phyloP scores from a whole-genome alignment of 495 filamentous ascomycete genomes.

The Cladorrhinum samala region DNA sequence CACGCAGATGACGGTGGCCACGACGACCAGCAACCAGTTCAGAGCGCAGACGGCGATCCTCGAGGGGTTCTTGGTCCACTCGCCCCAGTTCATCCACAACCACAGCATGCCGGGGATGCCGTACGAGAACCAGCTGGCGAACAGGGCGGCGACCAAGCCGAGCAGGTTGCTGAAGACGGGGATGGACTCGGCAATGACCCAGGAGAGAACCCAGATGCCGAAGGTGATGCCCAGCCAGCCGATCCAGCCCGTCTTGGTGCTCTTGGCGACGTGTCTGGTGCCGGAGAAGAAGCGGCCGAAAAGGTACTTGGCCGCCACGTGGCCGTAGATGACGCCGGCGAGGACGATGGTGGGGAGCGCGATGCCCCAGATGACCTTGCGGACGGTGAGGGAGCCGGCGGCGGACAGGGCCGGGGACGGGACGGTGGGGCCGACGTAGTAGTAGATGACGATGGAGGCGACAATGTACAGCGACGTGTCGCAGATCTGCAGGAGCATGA shows the following conservation, averaged over 20 bases:
- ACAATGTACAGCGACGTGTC: conserved; percentile 17
- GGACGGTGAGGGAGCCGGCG: conserved; percentile 16
- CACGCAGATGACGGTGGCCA: conserved; percentile 6
- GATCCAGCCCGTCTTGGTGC: conserved; percentile 3
- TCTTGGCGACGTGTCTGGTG: conserved; percentile 14
- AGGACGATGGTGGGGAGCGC: conserved; percentile 61
- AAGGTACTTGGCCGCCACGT: conserved; percentile 43
- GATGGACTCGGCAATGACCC: conserved; percentile 54
- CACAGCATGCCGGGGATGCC: conserved; percentile 47
- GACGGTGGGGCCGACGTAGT: conserved; percentile 53
- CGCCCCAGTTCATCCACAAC: conserved; percentile 46
- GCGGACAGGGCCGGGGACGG: conserved; percentile 24
- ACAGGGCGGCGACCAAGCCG: conserved; percentile 36
- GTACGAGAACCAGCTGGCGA: conserved; percentile 48
- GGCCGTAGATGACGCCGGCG: conserved; percentile 58
- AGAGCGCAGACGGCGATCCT: conserved; percentile 1
- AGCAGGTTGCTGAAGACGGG: conserved; percentile 55
- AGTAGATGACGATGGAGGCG: conserved; percentile 45
- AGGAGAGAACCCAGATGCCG: conserved; percentile 50
- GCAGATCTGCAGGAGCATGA: conserved; percentile 13
- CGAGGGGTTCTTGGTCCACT: conserved; percentile 23
- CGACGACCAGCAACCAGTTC: conserved; percentile 9
- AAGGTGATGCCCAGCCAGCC: conserved; percentile 47
- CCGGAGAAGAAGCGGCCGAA: conserved; percentile 47
- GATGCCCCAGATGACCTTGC: conserved; percentile 61